Base-by-base conservation (phyloP, 352 stramenopile species). In the Phytophthora crassamura region DNA sequence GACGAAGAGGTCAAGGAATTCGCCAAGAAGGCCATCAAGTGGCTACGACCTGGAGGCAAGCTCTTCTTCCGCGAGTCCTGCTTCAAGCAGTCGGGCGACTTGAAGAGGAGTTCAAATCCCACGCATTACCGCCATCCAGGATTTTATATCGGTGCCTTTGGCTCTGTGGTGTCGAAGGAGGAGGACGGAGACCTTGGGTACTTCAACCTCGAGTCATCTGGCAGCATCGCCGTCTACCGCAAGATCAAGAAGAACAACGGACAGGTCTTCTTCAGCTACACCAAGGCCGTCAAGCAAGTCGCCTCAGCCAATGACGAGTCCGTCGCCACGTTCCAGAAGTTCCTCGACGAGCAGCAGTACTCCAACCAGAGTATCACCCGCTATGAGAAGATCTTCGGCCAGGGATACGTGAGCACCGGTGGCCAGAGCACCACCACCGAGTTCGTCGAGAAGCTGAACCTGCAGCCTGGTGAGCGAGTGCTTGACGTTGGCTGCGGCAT, bases 401-500 rank as follows among this genome's bases (percentile, higher is more conserved):
- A 79, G 28, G 82, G 82, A n/a, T 91, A 90, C 62, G 70, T 91
- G n/a, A 88, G 76, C 16, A 91, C 82, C 0, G 82, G 82, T 20
- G 82, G 82, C 32, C 81, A 90, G 59, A 53, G 57, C 16, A 91
- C 82, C 20, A 91, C 82, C 10, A 90, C 80, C 3, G 82, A 91
- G 62, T 91, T 90, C 47, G 79, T 91, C 5, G 62, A 84, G 42
- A 89, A 84, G 60, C 74, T 91, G n/a, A 67, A 79, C 50, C 58
- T 91, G n/a, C 63, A 87, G 45, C 61, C 67, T 32, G 78, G 79
- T 8, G 80, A 91, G 57, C 66, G 80, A n/a, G 67, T 97, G n/a
- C 66, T 97, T 9, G 91, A 97, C 58, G 90, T 97, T 8, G 91
- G 91, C 25, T 97, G 91, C 56, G 91, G 91, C 22, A 96, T 97